Evolutionary conservation across 495 filamentous ascomycete genomes (phyloP).

Genomic region (Penicillium canescens): DNA sequence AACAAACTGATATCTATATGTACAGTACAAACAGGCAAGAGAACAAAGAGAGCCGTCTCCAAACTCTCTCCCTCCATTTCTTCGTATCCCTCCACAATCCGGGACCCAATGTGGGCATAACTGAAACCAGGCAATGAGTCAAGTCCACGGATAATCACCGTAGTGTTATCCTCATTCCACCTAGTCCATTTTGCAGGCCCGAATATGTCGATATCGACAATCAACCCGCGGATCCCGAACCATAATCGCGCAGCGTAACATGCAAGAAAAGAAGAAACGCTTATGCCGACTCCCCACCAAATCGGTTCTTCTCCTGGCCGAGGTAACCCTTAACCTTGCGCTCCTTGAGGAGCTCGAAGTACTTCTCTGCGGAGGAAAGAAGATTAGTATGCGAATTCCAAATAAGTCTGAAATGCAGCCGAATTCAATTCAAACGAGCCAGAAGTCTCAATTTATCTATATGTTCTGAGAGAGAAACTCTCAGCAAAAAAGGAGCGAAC

Average conservation of each 20-base stretch:
- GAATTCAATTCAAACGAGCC: neutral
- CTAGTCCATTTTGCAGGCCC: neutral
- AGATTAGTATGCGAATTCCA: neutral
- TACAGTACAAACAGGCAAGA: conserved; percentile 15
- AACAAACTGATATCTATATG: conserved; percentile 20
- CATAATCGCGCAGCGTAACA: conserved; percentile 4
- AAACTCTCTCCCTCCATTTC: conserved; percentile 8
- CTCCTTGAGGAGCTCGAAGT: conserved; percentile 85
- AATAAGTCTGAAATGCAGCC: neutral
- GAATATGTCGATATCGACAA: neutral
- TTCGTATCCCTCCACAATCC: neutral
- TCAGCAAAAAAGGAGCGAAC: conserved; percentile 1
- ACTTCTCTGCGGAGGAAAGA: conserved; percentile 65
- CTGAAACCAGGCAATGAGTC: neutral
- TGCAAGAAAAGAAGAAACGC: neutral
- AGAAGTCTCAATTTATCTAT: too few relatives aligned
- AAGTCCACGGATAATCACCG: neutral
- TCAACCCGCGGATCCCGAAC: neutral
- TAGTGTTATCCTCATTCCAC: neutral
- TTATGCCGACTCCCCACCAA: conserved; percentile 29
- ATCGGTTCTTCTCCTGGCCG: conserved; percentile 89
- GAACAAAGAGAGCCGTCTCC: conserved; percentile 4
- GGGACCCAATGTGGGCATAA: neutral
- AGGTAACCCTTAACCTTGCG: conserved; percentile 85
- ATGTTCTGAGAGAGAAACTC: neutral